These are phyloP conservation scores for Stygiomarasmius scandens DNA, from an alignment of 1,284 basidiomycete genomes.

Conservation along the genomic window DNA sequence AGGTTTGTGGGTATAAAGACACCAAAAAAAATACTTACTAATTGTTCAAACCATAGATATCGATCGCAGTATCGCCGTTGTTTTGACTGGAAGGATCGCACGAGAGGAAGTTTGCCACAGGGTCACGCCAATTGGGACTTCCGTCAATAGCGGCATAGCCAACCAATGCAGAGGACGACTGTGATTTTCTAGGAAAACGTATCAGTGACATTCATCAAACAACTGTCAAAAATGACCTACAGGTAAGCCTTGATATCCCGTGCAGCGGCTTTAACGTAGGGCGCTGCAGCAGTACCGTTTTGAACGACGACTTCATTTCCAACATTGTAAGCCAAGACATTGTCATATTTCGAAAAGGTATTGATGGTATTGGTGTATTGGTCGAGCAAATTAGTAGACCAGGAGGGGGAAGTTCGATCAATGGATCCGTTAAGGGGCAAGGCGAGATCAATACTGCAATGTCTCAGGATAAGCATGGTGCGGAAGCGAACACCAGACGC, in stretches of 20 bases:
- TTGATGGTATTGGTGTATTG: conserved; percentile 81
- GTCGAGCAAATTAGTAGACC: conserved; percentile 84
- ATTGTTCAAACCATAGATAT: conserved; percentile 84
- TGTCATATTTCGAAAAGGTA: conserved; percentile 81
- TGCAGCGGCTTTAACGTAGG: conserved; percentile 90
- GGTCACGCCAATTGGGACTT: conserved; percentile 62
- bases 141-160: conserved; percentile 89
- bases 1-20: background rate
- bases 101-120: conserved; percentile 79
- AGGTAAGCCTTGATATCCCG: conserved; percentile 87
- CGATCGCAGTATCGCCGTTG: conserved; percentile 69
- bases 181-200: conserved; percentile 54
- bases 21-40: conserved; percentile 64
- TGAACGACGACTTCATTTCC: conserved; percentile 86
- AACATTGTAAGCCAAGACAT: conserved; percentile 82
- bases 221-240: no score
- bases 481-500: no score
- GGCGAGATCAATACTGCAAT: conserved; percentile 81
- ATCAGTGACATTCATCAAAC: conserved; percentile 14
- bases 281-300: conserved; percentile 65
- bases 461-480: no score
- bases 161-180: conserved; percentile 70
- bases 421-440: conserved; percentile 88
- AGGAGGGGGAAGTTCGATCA: conserved; percentile 73
- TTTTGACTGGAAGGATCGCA: conserved; percentile 65